Evolutionary conservation across 1,284 basidiomycete species (phyloP).

Genomic region (Marasmius oreades): DNA sequence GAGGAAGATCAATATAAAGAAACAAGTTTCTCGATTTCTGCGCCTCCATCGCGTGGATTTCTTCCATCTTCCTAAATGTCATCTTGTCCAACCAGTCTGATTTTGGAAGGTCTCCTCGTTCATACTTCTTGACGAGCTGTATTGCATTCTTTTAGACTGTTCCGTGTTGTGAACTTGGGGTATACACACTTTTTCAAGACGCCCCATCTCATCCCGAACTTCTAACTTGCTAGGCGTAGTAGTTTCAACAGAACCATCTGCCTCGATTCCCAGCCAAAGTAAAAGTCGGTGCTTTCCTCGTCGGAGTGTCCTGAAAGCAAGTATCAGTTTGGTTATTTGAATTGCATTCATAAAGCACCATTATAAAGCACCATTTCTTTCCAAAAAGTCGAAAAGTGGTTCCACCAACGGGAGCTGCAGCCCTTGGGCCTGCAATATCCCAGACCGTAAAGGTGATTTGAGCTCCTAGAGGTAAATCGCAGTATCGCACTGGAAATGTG

Average conservation of each 20-base stretch:
- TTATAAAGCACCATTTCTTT: constrained; percentile 85
- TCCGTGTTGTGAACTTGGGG: not conserved
- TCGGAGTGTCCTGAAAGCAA: constrained; percentile 69
- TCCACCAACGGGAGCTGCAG: constrained; percentile 80
- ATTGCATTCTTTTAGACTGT: not conserved
- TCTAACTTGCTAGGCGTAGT: constrained; percentile 85
- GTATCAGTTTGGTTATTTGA: constrained; percentile 9
- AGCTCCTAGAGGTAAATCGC: constrained; percentile 83
- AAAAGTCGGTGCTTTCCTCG: constrained; percentile 88
- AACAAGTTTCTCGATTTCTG: constrained; percentile 88
- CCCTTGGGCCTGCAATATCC: constrained; percentile 83
- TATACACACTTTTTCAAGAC: constrained; percentile 79
- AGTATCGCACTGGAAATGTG: constrained; percentile 86
- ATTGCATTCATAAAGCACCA: too few species aligned
- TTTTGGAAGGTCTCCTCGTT: constrained; percentile 90
- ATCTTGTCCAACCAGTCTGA: constrained; percentile 96
- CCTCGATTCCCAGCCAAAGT: constrained; percentile 81
- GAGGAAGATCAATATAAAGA: constrained; percentile 91
- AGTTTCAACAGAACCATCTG: constrained; percentile 80
- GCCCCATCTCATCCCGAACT: constrained; percentile 86
- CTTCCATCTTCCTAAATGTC: constrained; percentile 91
- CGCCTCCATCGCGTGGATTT: constrained; percentile 87
- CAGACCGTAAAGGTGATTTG: constrained; percentile 94
- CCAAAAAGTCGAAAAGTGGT: constrained; percentile 89
- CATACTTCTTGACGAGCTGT: constrained; percentile 93